phyloP scores from a whole-genome alignment of 495 filamentous ascomycete genomes.

The Penicillium silybi region DNA sequence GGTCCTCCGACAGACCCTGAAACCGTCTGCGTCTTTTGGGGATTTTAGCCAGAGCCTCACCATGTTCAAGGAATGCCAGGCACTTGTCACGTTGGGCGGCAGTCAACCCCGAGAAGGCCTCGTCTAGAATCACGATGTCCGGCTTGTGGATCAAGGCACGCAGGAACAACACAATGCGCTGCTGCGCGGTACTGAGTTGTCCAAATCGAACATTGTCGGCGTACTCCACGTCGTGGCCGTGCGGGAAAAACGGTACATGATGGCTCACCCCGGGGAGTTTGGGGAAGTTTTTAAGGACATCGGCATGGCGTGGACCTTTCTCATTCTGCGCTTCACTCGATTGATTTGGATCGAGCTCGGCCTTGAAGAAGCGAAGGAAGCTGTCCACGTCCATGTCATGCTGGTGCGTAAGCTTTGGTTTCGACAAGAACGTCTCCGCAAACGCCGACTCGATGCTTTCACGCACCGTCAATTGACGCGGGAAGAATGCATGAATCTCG shows the following conservation, averaged over 20 bases:
- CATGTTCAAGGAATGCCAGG: slow-evolving; percentile 66
- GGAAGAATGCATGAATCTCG: slow-evolving; percentile 91
- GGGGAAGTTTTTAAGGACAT: slow-evolving; percentile 7
- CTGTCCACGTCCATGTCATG: slow-evolving; percentile 57
- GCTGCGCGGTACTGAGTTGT: slow-evolving; percentile 69
- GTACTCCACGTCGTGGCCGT: slow-evolving; percentile 53
- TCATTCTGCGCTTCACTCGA: slow-evolving; percentile 1
- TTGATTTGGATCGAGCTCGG: slow-evolving; percentile 60
- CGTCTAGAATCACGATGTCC: slow-evolving; percentile 87
- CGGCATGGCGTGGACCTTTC: too few relatives aligned
- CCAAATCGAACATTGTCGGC: slow-evolving; percentile 68
- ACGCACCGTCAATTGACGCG: slow-evolving; percentile 68
- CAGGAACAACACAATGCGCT: slow-evolving; percentile 81
- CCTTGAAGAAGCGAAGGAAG: slow-evolving; percentile 67
- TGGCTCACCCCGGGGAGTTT: not conserved
- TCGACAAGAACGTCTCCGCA: slow-evolving; percentile 77
- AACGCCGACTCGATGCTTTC: slow-evolving; percentile 78
- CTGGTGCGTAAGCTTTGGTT: slow-evolving; percentile 56
- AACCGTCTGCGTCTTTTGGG: not conserved
- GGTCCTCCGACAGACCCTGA: slow-evolving; percentile 51
- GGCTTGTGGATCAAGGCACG: slow-evolving; percentile 77
- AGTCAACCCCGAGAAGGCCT: slow-evolving; percentile 89
- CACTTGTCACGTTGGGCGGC: slow-evolving; percentile 79
- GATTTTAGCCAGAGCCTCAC: slow-evolving; percentile 30
- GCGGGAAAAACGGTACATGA: not conserved